Conservation (phyloP, 306 rosid species). For the Herpetospermum pedunculosum region DNA sequence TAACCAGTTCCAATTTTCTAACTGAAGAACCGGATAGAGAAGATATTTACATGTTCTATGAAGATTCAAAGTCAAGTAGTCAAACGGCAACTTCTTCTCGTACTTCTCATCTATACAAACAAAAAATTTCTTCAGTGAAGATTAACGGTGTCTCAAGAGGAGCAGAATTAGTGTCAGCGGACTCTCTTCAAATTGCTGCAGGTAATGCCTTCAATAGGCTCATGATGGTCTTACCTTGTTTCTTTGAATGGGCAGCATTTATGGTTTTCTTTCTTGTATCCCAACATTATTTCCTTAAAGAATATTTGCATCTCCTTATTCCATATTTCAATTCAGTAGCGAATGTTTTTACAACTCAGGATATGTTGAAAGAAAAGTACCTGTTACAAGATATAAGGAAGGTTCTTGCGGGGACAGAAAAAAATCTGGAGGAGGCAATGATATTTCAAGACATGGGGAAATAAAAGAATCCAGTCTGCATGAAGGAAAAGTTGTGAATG, state of each 20-base stretch:
- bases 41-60: conserved; percentile 72
- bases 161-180: conserved; percentile 20
- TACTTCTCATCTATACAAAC: conserved; percentile 22
- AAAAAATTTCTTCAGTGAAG: conserved; percentile 24
- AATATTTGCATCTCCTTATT: conserved; percentile 4
- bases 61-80: conserved; percentile 31
- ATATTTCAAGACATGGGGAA: conserved; percentile 31
- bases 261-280: conserved; percentile 1
- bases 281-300: conserved; percentile 4
- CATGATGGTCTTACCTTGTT: conserved; percentile 5
- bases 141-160: conserved; percentile 19
- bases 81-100: conserved; percentile 23
- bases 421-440: conserved; percentile 27
- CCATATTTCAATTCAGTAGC: conserved; percentile 12
- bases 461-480: conserved; percentile 19
- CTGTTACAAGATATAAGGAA: conserved; percentile 24
- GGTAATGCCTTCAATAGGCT: conserved; percentile 35
- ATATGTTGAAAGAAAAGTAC: conserved; percentile 24
- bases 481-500: conserved; percentile 20
- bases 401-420: conserved; percentile 24
- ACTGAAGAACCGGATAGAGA: conserved; percentile 49
- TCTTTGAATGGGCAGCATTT: not conserved
- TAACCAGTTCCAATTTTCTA: conserved; percentile 17
- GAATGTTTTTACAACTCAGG: conserved; percentile 43
- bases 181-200: conserved; percentile 25